Conservation (phyloP, 2,329 filamentous ascomycete genomes). For the Neospermospora avenae region DNA sequence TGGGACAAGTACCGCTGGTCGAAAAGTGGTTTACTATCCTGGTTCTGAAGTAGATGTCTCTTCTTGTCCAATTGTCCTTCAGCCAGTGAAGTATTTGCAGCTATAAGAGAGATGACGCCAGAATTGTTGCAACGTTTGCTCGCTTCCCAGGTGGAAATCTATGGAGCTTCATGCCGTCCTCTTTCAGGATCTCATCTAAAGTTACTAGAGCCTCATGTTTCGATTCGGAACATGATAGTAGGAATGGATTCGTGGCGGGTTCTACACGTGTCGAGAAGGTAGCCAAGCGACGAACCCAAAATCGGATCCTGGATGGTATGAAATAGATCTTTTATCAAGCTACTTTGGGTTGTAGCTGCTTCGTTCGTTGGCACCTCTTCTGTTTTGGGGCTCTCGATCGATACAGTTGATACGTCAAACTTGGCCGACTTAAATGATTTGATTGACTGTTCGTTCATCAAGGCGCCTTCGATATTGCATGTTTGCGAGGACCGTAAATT, state of each 20-base stretch:
- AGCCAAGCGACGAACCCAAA: neutral
- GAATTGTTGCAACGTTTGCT: neutral
- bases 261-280: neutral
- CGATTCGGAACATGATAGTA: neutral
- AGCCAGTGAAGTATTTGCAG: neutral
- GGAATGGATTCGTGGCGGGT: neutral
- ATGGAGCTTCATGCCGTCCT: neutral
- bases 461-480: neutral
- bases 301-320: neutral
- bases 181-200: neutral
- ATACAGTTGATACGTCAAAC: neutral
- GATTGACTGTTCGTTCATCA: neutral
- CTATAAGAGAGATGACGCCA: neutral
- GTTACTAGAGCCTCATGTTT: neutral
- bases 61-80: neutral
- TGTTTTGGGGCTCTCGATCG: neutral
- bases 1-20: neutral
- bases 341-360: neutral
- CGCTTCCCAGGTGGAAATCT: neutral
- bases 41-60: neutral
- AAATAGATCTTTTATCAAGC: neutral
- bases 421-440: neutral
- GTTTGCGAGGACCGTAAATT: neutral
- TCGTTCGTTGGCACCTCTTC: neutral
- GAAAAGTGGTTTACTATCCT: neutral